Evolutionary conservation across 768 basidiomycete genomes (phyloP), one percentile per base, ranked within the genome.

Genomic region (Leccinum arenicola): DNA sequence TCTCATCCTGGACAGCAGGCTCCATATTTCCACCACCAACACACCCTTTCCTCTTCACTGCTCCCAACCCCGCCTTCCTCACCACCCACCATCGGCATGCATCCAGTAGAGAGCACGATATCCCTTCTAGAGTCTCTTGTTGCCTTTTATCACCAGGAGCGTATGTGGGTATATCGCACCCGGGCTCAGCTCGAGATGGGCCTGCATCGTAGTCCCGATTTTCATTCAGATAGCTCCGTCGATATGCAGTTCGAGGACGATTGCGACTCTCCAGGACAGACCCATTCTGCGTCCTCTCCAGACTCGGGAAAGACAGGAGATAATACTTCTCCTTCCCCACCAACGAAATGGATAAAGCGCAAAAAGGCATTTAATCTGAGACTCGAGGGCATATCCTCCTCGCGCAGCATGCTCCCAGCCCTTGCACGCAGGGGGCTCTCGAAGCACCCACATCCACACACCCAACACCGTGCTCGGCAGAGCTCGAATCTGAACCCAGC

Each of bases 151-250:
- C 83, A 87, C 68, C 81, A 84, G 62, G 86, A 89, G 73, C 84
- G 84, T 40, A 83, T 81, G 75, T 89, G 88, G 86, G 81, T 88
- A 6, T 83, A 85, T 61, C 84, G 84, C 57, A 85, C 84, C 51
- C 84, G 86, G 43, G 82, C 82, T 17, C 76, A 78, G 52, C 80
- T 88, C 63, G 83, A 86, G 71, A 75, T 80, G 67, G 77, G 80
- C 48, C 63, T 77, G 59, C 55, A 71, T 67, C 52, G 67, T 29
- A 62, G 57, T 6, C 58, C 54, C 51, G 59, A 59, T 17, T 57
- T 45, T 3, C 11, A 45, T 45, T 45, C 61, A 6, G 60, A 66
- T 31, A 23, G n/a, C 6, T 43, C 63, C 19, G 11, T 49, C 15
- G 67, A 64, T 21, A 9, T 35, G 21, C 60, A 59, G 52, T 57